Conservation (phyloP, 2,329 filamentous ascomycete genomes). For the Colletotrichum gigasporum region DNA sequence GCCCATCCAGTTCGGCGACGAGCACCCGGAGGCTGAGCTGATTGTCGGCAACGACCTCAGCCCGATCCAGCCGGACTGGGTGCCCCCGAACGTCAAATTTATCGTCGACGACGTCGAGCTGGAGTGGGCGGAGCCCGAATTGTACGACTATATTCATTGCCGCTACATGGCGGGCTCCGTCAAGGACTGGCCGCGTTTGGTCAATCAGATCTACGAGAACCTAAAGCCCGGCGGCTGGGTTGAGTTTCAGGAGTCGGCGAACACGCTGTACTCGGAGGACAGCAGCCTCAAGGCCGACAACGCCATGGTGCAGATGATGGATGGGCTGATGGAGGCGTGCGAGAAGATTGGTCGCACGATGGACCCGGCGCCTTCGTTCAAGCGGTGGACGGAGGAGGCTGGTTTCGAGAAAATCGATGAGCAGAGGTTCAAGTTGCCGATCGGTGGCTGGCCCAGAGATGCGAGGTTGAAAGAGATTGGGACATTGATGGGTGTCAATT, state of each 20-base stretch:
- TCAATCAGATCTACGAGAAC: constrained; percentile 4
- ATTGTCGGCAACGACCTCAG: constrained; percentile 46
- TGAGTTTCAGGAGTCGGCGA: constrained; percentile 16
- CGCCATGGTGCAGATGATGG: constrained; percentile 33
- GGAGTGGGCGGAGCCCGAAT: constrained; percentile 35
- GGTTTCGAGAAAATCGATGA: constrained; percentile 44
- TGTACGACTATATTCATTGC: constrained; percentile 47
- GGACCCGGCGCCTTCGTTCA: constrained; percentile 38
- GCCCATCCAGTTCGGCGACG: constrained; percentile 52
- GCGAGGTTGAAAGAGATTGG: constrained; percentile 50
- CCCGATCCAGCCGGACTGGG: constrained; percentile 37
- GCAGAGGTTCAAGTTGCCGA: constrained; percentile 40
- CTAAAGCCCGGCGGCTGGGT: constrained; percentile 21
- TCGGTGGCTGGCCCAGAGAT: constrained; percentile 50
- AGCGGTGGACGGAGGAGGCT: constrained; percentile 36
- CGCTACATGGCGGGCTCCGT: constrained; percentile 46
- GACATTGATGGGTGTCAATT: constrained; percentile 35
- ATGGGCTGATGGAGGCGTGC: constrained; percentile 36
- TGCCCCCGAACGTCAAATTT: constrained; percentile 37
- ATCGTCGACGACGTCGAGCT: constrained; percentile 38
- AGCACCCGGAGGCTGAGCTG: constrained; percentile 35
- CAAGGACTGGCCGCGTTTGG: constrained; percentile 38
- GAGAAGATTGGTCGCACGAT: constrained; percentile 40
- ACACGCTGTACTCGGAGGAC: constrained; percentile 18
- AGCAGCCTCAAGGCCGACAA: neutral